Percentiles rank a stretch among this genome's conserved stretches.
These are phyloP conservation scores for Baudoinia panamericana DNA, from an alignment of 495 filamentous ascomycete species.

Conservation along the genomic window DNA sequence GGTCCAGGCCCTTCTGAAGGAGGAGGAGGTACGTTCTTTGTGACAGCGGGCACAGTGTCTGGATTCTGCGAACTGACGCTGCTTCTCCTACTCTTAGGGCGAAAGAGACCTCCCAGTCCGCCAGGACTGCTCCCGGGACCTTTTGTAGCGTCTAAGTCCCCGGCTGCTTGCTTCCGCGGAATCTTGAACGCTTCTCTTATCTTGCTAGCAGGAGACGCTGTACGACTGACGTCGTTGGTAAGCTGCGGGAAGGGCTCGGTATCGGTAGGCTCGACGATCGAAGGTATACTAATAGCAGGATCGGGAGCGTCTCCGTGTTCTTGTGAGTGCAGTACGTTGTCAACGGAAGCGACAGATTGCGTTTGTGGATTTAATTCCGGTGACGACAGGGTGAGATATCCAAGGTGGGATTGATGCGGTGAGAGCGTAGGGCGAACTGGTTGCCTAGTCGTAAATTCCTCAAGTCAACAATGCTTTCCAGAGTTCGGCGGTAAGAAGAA, in stretches of 20 bases:
- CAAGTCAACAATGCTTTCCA: slow-evolving; percentile 23
- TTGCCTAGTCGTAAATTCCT: slow-evolving; percentile 28
- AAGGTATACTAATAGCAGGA: slow-evolving; percentile 7
- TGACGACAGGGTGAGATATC: slow-evolving; percentile 70
- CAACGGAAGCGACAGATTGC: slow-evolving; percentile 17
- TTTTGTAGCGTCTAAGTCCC: slow-evolving; percentile 8
- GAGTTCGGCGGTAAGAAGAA: background rate
- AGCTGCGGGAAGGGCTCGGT: slow-evolving; percentile 7
- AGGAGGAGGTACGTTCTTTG: no score
- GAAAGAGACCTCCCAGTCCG: slow-evolving; percentile 7
- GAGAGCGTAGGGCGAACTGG: slow-evolving; percentile 46
- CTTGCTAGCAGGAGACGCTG: slow-evolving; percentile 24
- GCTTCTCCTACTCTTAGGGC: slow-evolving; percentile 10
- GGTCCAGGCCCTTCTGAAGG: no score
- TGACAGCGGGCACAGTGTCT: no score
- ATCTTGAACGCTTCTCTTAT: slow-evolving; percentile 27
- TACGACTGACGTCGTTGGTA: slow-evolving; percentile 4
- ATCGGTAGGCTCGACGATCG: slow-evolving; percentile 16
- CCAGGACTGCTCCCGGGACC: slow-evolving; percentile 4
- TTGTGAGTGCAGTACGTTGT: slow-evolving; percentile 5
- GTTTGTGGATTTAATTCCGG: slow-evolving; percentile 43
- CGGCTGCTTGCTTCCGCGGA: slow-evolving; percentile 3
- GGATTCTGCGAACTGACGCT: slow-evolving; percentile 7
- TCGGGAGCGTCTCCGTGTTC: background rate
- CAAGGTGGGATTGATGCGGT: slow-evolving; percentile 62